These are phyloP conservation scores for Coemansia sp. DNA, from an alignment of 192 early-diverging fungal species.

Conservation along the genomic window DNA sequence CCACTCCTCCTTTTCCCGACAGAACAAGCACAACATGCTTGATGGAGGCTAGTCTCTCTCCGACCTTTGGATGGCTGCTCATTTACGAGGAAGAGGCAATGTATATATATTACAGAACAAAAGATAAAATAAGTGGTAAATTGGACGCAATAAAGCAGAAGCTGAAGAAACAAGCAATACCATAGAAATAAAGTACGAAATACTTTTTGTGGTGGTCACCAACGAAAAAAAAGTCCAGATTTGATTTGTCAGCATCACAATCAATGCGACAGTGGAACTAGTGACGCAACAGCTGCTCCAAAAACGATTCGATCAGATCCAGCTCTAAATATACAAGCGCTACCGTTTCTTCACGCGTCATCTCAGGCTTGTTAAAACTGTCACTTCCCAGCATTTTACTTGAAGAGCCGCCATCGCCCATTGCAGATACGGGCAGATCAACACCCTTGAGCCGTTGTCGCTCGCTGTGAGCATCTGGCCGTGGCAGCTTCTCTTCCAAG, in stretches of 20 bases:
- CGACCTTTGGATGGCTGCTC: constrained; percentile 40
- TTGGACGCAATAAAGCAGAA: constrained; percentile 1
- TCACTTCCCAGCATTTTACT: not conserved
- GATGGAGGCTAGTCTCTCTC: constrained; percentile 52
- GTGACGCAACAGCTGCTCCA: not conserved
- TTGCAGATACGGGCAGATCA: not conserved
- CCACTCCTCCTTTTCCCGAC: constrained; percentile 98
- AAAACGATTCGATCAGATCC: constrained; percentile 21
- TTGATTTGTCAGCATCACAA: not conserved
- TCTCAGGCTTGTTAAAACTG: not conserved
- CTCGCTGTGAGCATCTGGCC: not conserved
- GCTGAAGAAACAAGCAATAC: not conserved
- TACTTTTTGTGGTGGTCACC: too few species aligned
- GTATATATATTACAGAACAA: not conserved
- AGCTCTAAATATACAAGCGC: constrained; percentile 24
- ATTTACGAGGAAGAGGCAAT: constrained; percentile 15
- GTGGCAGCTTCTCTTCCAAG: constrained; percentile 4
- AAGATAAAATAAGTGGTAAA: not conserved
- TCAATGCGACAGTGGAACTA: not conserved
- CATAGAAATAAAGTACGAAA: not conserved
- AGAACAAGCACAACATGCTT: constrained; percentile 94
- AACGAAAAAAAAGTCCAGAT: too few species aligned
- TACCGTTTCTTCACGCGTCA: not conserved
- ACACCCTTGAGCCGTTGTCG: too few species aligned
- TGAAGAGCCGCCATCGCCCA: too few species aligned